Base-by-base conservation (phyloP, 129 eudicot species). In the Flaveria sonorensis region DNA sequence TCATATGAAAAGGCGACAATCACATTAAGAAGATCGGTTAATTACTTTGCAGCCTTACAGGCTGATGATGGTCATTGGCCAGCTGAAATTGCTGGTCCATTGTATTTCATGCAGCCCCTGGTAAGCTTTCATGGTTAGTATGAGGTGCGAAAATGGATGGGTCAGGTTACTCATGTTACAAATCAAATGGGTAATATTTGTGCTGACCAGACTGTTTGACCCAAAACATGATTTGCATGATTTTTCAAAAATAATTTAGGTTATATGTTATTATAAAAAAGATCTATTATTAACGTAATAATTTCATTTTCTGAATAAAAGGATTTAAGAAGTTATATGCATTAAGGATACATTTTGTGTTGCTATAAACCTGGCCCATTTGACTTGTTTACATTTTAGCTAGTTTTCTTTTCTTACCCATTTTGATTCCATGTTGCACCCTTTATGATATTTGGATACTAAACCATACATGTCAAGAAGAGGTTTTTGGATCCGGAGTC, bases 21-120 rank as follows among this genome's bases (percentile, higher is more conserved):
- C 32, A 76, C 96, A 2, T 59, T 92, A 67, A 83, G 75, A 56
- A 85, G 98, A 67, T 85, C 90, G 0, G 90, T 88, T 11, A 77
- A 72, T 67, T 88, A 83, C 83, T 88, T 86, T 69, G 71, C 96
- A 28, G 96, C 96, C 42, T 77, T 92, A 84, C 96, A 92, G 62
- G 88, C 98, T 1, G 78, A 68, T 14, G 92, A 92, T 55, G 98
- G 98, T 64, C 98, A 88, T 70, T 92, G 98, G 98, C 96, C 96
- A 2, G 98, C 98, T 0, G 96, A 92, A 82, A 88, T 84, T 61
- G 90, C 96, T 10, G 98, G 96, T 66, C 88, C 94, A 2, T 52
- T 86, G 72, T 92, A 77, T 83, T 92, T 92, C 71, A 90, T 90
- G 70, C 98, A 95, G 30, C 96, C 96, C 4, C 52, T 90, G 86